phyloP scores from a whole-genome alignment of 257 asterid genomes.

The Salvia splendens region DNA sequence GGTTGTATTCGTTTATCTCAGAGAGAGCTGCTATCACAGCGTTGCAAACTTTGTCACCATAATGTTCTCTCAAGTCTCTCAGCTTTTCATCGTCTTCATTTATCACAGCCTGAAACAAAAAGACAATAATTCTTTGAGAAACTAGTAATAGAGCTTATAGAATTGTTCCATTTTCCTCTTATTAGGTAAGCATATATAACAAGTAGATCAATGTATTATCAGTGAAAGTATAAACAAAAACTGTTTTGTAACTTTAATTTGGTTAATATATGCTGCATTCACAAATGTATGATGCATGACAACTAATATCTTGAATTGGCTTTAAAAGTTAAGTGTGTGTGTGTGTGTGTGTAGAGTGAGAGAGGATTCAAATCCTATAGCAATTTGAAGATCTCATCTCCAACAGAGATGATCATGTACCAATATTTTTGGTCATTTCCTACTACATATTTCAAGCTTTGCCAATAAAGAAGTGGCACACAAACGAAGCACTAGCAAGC shows the following conservation, averaged over 20 bases:
- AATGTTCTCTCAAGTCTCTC: constrained; percentile 57
- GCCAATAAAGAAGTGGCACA: neutral
- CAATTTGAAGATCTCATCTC: no score
- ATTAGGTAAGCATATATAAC: constrained; percentile 8
- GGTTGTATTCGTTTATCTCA: constrained; percentile 82
- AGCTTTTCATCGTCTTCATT: constrained; percentile 72
- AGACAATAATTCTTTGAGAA: constrained; percentile 9
- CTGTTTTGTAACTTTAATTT: neutral
- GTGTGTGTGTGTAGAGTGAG: neutral
- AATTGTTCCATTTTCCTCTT: neutral
- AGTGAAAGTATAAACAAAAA: neutral
- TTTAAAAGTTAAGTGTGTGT: neutral
- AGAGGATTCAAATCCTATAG: neutral
- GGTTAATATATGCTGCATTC: neutral
- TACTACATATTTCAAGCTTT: neutral
- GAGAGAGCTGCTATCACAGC: constrained; percentile 63
- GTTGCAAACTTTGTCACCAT: constrained; percentile 55
- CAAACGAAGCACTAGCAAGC: constrained; percentile 16
- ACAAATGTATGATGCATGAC: neutral
- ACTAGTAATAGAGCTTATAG: neutral
- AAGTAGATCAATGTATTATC: neutral
- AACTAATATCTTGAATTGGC: neutral
- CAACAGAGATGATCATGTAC: no score
- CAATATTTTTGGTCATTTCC: neutral
- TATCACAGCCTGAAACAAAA: constrained; percentile 49